Base-by-base conservation (phyloP, 1,139 yeast species). In the Blastobotrys buckinghamii region DNA sequence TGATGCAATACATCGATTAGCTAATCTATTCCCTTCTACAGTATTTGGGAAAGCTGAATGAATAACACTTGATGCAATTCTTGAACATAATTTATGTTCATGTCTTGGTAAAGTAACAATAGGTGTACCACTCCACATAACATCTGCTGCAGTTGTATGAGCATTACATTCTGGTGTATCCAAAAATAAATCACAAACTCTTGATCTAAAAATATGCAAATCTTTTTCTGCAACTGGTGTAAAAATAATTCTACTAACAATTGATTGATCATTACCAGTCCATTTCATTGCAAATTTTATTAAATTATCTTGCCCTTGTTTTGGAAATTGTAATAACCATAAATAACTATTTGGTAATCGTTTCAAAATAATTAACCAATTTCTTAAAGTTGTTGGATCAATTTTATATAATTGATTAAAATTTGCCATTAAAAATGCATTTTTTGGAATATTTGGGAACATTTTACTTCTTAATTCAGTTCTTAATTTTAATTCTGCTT, bases 161-260 rank as follows among this genome's bases (percentile, higher is more conserved):
- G 67, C 70, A 45, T 65, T 66, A 50, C 70, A 66, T 44, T 66
- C 69, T 6, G 69, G 69, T 1, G 70, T 65, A 44, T 66, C 70
- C 15, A 66, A 48, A 40, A 65, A 62, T 42, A 66, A 35, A 50
- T 66, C 70, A 30, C 67, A 62, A 3, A 58, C 62, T 10, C 68
- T 54, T 9, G 66, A 62, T 15, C 70, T 53, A 39, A 61, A 50
- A 16, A 66, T 55, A 50, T 66, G 70, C 36, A 57, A 54, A 34
- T 58, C 60, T 52, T 66, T 66, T 26, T 56, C 65, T 1, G 68
- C 68, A 24, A 66, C 67, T 2, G 66, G 63, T 2, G 70, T 66
- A 45, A 66, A 65, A 15, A 66, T 39, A 12, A 66, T 58, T 6
- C 70, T 57, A 2, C 50, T 39, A 3, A 55, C 55, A 26, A 62